Evolutionary conservation across 2,329 filamentous ascomycete species (phyloP), one percentile per base, ranked within the genome.

Genomic region (Paecilomyces formosus): DNA sequence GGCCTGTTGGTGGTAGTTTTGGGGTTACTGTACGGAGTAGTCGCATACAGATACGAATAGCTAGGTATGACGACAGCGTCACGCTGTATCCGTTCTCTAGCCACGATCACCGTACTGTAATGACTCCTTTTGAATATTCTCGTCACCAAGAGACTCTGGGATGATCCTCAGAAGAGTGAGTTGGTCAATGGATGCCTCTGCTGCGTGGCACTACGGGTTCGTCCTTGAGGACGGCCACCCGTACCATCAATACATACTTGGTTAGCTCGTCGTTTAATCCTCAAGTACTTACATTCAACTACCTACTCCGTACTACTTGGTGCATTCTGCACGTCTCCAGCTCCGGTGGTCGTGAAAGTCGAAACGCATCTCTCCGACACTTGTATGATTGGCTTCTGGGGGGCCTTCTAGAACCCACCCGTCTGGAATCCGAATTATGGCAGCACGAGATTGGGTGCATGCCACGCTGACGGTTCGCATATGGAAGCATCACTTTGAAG

Each of bases 401-500:
- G 15, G 39, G n/a, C n/a, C n/a, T 45, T 45, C 39, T 45, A 45
- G 39, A 45, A 45, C 9, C 39, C 39, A 45, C 39, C 39, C 3
- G 39, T 45, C 39, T 45, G 39, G 6, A 45, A n/a, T 45, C 39
- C 8, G n/a, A 45, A n/a, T n/a, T n/a, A 45, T 45, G 39, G 39
- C 39, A 45, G 15, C 39, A 15, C n/a, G 39, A 45, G 39, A 45
- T 65, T 65, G 63, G 63, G 31, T 39, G 62, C 62, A 60, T 54
- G 59, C 57, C 58, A 39, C 54, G 55, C 18, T 33, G 52, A 55
- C 56, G 45, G 53, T 50, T 58, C 59, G 62, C 61, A 55, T 59
- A 56, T 60, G 57, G 60, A 53, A 64, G 63, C 63, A 62, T 65
- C 63, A 65, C 63, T 65, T 65, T 65, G 62, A 64, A 64, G 15